Conservation (phyloP, 176 grass and related monocot species). For the Juncus effusus region DNA sequence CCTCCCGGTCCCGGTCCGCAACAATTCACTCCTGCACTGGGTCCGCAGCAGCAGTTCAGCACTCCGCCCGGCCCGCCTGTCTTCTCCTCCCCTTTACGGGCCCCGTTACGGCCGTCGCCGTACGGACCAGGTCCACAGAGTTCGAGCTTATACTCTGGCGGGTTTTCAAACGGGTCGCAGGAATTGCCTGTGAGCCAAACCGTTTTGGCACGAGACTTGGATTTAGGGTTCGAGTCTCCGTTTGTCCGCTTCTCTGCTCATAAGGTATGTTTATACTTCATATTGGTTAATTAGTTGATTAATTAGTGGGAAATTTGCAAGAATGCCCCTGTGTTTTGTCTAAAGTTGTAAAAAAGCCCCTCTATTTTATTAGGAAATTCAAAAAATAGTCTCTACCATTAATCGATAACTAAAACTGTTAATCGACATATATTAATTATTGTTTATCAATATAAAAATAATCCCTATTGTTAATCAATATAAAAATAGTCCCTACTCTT, state of each 20-base stretch:
- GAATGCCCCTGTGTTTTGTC: no score
- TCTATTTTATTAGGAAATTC: no score
- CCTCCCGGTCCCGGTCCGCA: background rate
- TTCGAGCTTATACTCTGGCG: slow-evolving; percentile 36
- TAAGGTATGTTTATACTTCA: slow-evolving; percentile 44
- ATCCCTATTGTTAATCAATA: no score
- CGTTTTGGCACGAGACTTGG: slow-evolving; percentile 28
- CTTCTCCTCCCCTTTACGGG: slow-evolving; percentile 78
- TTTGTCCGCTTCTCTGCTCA: slow-evolving; percentile 92
- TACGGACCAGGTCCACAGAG: slow-evolving; percentile 39
- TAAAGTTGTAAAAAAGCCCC: no score
- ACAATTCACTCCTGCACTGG: slow-evolving; percentile 11
- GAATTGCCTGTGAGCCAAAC: slow-evolving; percentile 34
- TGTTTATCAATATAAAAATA: no score
- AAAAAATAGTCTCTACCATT: no score
- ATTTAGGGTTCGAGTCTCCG: slow-evolving; percentile 54
- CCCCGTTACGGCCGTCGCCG: slow-evolving; percentile 68
- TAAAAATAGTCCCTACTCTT: no score
- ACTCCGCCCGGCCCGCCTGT: slow-evolving; percentile 77
- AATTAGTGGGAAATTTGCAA: no score
- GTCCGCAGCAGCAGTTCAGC: slow-evolving; percentile 55
- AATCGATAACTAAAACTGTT: no score
- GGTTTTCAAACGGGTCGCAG: slow-evolving; percentile 56
- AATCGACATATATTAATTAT: no score
- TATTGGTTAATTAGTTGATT: background rate